A percentile compares a stretch with the other conserved stretches of the same genome.
phyloP scores from a whole-genome alignment of 345 rosid genomes.

The Isatis tinctoria region DNA sequence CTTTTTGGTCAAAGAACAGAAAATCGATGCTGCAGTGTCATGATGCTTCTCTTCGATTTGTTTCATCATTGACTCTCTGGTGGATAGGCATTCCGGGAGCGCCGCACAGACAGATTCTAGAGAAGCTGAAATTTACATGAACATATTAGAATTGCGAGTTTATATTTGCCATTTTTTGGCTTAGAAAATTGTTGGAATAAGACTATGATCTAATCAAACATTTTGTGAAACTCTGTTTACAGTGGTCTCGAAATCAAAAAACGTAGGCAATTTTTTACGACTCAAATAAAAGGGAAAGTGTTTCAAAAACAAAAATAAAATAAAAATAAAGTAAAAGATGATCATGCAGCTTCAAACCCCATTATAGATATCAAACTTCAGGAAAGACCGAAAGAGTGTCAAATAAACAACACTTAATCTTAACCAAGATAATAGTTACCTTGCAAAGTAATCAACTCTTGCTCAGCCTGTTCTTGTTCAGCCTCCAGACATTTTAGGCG shows the following conservation, averaged over 20 bases:
- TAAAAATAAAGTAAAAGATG: background rate
- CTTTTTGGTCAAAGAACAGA: constrained; percentile 31
- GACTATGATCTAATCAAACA: background rate
- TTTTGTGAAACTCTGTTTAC: background rate
- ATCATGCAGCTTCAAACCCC: background rate
- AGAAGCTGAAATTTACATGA: constrained; percentile 32
- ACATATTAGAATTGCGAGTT: background rate
- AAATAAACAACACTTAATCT: background rate
- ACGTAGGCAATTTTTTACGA: background rate
- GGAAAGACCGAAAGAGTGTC: background rate
- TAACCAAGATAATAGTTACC: constrained; percentile 35
- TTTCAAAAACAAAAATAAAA: background rate
- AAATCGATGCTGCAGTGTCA: constrained; percentile 46
- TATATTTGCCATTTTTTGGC: background rate
- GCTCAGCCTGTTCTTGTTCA: constrained; percentile 30
- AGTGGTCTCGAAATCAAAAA: background rate
- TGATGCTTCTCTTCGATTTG: constrained; percentile 33
- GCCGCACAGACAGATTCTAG: constrained; percentile 23
- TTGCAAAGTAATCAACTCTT: constrained; percentile 30
- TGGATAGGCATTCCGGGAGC: constrained; percentile 25
- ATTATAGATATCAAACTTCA: background rate
- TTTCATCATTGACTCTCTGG: constrained; percentile 45
- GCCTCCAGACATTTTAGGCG: constrained; percentile 14
- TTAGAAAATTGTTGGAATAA: background rate
- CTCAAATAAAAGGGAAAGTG: background rate